Percentiles rank a stretch among this genome's conserved stretches.
phyloP scores from a whole-genome alignment of 2,329 filamentous ascomycete species.

The Emergomyces pasteurianus region DNA sequence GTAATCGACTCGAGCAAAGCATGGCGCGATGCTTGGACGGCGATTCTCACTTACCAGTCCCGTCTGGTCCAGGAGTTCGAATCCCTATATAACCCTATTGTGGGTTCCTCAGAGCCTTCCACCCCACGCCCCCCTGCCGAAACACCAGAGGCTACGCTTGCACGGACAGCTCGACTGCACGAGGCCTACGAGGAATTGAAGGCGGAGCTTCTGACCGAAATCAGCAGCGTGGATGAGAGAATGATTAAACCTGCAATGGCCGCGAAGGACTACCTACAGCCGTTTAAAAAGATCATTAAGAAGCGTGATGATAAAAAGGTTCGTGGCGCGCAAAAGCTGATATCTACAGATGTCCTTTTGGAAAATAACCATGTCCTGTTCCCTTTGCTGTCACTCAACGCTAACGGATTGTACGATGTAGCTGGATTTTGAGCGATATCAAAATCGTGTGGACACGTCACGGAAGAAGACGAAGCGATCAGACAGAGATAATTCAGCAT shows the following conservation, averaged over 20 bases:
- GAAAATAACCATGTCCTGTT: neutral
- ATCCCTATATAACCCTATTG: conserved; percentile 63
- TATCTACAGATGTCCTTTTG: neutral
- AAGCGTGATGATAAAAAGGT: conserved; percentile 70
- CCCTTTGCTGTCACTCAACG: neutral
- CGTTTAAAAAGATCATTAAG: conserved; percentile 72
- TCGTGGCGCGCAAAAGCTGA: conserved; percentile 1
- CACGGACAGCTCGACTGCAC: conserved; percentile 53
- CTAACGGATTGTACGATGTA: conserved; percentile 16
- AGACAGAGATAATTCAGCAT: conserved; percentile 58
- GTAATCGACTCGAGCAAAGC: conserved; percentile 62
- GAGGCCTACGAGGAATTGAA: conserved; percentile 59
- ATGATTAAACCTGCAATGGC: conserved; percentile 59
- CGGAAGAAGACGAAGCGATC: conserved; percentile 58
- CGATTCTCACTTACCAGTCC: conserved; percentile 57
- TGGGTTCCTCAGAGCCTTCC: conserved; percentile 50
- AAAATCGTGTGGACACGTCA: conserved; percentile 57
- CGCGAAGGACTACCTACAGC: conserved; percentile 55
- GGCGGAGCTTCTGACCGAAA: conserved; percentile 58
- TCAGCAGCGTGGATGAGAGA: conserved; percentile 56
- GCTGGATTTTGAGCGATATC: conserved; percentile 69
- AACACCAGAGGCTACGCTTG: conserved; percentile 52
- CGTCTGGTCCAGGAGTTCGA: conserved; percentile 57
- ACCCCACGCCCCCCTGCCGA: conserved; percentile 43
- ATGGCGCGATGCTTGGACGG: conserved; percentile 69